phyloP scores from a whole-genome alignment of 2,329 filamentous ascomycete species.

The Cytospora mali region DNA sequence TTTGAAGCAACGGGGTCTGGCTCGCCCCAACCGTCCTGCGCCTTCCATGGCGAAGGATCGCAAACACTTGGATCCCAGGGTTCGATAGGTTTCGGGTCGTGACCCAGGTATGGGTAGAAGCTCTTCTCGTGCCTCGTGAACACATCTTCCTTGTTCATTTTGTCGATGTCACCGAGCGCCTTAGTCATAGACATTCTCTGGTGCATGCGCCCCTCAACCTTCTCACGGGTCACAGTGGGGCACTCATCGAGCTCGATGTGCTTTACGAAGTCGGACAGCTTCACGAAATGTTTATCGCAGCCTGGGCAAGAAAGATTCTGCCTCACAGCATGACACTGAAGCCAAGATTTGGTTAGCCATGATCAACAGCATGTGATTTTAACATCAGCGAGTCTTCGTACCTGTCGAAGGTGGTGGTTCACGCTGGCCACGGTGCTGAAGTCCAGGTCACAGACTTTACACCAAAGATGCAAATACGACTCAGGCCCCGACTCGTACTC shows the following conservation, averaged over 20 bases:
- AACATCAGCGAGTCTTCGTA: constrained; percentile 29
- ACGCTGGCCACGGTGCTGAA: constrained; percentile 41
- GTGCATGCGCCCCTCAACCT: constrained; percentile 13
- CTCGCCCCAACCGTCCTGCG: not conserved
- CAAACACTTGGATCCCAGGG: not conserved
- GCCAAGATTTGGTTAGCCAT: not conserved
- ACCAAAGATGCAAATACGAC: constrained; percentile 42
- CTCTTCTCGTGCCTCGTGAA: constrained; percentile 9
- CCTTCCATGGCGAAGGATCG: constrained; percentile 26
- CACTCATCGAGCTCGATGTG: constrained; percentile 52
- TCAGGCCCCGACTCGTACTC: not conserved
- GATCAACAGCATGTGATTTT: too few relatives aligned
- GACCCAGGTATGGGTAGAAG: constrained; percentile 16
- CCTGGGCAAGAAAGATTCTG: constrained; percentile 52
- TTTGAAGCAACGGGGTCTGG: not conserved
- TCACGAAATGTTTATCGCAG: constrained; percentile 44
- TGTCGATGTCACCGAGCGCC: constrained; percentile 33
- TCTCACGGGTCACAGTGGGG: constrained; percentile 34
- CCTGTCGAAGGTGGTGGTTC: constrained; percentile 41
- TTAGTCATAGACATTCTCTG: constrained; percentile 42
- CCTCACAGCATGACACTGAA: constrained; percentile 42
- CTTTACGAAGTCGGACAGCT: constrained; percentile 42
- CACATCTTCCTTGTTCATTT: not conserved
- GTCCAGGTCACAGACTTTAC: constrained; percentile 42
- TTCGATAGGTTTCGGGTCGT: not conserved